Percentiles rank a stretch among this genome's conserved stretches.
phyloP scores from a whole-genome alignment of 805 yeast species.

The Metschnikowia similis region DNA sequence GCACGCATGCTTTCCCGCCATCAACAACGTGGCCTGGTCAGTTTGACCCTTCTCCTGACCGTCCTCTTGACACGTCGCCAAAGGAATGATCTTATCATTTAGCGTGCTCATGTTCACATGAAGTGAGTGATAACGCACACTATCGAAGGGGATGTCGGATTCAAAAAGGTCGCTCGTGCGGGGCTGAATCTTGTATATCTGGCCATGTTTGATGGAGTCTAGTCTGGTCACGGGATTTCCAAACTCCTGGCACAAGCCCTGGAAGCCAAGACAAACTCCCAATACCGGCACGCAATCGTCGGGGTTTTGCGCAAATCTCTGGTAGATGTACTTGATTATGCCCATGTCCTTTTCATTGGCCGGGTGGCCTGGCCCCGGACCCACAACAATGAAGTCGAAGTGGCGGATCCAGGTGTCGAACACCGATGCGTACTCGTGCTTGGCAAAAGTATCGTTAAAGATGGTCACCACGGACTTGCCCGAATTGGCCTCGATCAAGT shows the following conservation, averaged over 20 bases:
- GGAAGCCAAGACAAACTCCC: conserved; percentile 94
- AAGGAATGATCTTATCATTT: conserved; percentile 42
- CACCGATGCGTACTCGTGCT: conserved; percentile 27
- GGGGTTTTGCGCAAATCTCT: conserved; percentile 16
- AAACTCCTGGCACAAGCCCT: conserved; percentile 61
- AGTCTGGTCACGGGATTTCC: conserved; percentile 57
- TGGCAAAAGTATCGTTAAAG: conserved; percentile 54
- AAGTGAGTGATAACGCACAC: conserved; percentile 89
- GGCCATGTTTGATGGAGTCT: conserved; percentile 76
- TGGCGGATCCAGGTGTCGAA: conserved; percentile 42
- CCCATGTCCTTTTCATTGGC: conserved; percentile 60
- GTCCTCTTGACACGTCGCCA: conserved; percentile 52
- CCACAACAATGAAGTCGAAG: conserved; percentile 77
- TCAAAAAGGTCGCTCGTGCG: conserved; percentile 32
- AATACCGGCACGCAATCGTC: conserved; percentile 53
- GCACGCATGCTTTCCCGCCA: conserved; percentile 68
- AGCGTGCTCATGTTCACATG: conserved; percentile 39
- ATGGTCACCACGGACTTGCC: conserved; percentile 49
- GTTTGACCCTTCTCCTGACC: too few relatives aligned
- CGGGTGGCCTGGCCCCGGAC: conserved; percentile 99
- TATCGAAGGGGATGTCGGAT: conserved; percentile 38
- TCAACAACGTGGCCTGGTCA: conserved; percentile 36
- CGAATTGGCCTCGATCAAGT: conserved; percentile 54
- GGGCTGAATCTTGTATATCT: conserved; percentile 53
- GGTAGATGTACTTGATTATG: conserved; percentile 56